phyloP scores from a whole-genome alignment of 805 yeast species.

The Pichia deserticola region DNA sequence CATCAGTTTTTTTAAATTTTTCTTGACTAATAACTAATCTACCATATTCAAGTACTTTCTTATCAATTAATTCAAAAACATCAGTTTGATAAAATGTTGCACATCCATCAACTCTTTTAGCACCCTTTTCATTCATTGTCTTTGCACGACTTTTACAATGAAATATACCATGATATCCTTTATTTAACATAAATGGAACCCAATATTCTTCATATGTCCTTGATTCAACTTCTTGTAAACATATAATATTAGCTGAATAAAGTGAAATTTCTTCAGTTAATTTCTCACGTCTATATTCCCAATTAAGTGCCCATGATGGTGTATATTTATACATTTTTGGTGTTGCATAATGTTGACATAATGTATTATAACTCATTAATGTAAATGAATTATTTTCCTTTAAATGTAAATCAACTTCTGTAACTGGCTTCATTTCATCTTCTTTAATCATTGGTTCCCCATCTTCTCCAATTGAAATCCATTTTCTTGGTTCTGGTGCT shows the following conservation, averaged over 20 bases:
- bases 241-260: constrained; percentile 66
- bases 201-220: constrained; percentile 80
- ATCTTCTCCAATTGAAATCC: constrained; percentile 74
- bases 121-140: constrained; percentile 74
- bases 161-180: constrained; percentile 77
- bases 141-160: constrained; percentile 87
- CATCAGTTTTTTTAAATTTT: constrained; percentile 87
- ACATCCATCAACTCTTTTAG: constrained; percentile 95
- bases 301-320: constrained; percentile 93
- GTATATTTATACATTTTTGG: constrained; percentile 87
- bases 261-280: constrained; percentile 65
- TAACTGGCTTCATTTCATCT: constrained; percentile 17
- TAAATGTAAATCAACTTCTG: constrained; percentile 22
- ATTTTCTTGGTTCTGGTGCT: constrained; percentile 68
- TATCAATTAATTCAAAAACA: constrained; percentile 64
- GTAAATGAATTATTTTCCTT: constrained; percentile 48
- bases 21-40: constrained; percentile 73
- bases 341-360: constrained; percentile 95
- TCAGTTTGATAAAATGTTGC: constrained; percentile 77
- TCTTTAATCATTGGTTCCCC: constrained; percentile 45
- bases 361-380: constrained; percentile 77
- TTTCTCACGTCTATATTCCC: constrained; percentile 82
- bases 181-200: constrained; percentile 61
- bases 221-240: constrained; percentile 94
- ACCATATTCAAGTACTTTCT: constrained; percentile 75